Conservation (phyloP, 768 basidiomycete genomes). For the Postia placenta region DNA sequence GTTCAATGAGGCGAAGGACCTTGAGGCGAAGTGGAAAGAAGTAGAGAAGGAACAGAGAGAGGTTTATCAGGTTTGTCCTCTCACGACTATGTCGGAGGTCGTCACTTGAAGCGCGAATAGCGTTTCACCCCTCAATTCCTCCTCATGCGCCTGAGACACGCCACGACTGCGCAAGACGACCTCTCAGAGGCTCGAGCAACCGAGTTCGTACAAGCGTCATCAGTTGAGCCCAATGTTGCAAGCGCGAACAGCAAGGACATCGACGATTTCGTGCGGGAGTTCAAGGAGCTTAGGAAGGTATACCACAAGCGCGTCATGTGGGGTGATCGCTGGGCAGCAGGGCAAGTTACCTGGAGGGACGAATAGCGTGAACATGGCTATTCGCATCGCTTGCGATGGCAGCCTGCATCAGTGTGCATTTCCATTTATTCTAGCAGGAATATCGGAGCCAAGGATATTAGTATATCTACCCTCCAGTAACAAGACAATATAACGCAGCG, state of each 20-base stretch:
- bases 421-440: background rate
- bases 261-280: constrained; percentile 84
- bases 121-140: constrained; percentile 85
- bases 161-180: constrained; percentile 87
- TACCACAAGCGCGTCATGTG: constrained; percentile 93
- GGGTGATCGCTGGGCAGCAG: constrained; percentile 81
- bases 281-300: constrained; percentile 80
- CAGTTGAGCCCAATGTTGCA: constrained; percentile 13
- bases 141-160: constrained; percentile 80
- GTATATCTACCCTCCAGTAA: background rate
- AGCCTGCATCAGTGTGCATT: background rate
- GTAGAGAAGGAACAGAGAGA: constrained; percentile 85
- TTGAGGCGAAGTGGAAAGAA: constrained; percentile 82
- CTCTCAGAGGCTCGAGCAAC: constrained; percentile 78
- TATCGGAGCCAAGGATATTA: background rate
- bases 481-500: background rate
- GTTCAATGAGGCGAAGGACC: constrained; percentile 78
- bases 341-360: constrained; percentile 83
- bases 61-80: constrained; percentile 66
- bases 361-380: constrained; percentile 26
- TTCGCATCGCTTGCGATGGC: background rate
- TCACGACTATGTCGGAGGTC: too few relatives aligned
- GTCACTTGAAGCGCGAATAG: constrained; percentile 33
- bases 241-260: constrained; percentile 45
- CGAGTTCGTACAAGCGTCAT: constrained; percentile 65